Conservation (phyloP, 257 asterid genomes). For the Ocimum tenuiflorum region DNA sequence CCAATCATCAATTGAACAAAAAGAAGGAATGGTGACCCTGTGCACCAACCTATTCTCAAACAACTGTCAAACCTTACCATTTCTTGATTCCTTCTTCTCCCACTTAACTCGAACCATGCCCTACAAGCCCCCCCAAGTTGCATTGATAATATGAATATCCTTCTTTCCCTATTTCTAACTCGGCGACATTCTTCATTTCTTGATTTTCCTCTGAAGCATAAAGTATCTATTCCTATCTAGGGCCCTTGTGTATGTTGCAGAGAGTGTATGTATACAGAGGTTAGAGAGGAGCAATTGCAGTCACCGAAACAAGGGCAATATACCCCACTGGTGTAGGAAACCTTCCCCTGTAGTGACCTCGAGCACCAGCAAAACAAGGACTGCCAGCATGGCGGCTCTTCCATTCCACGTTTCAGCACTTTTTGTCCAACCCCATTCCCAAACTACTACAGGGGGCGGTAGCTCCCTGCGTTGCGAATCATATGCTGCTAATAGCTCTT, state of each 20-base stretch:
- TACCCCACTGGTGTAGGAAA: conserved; percentile 89
- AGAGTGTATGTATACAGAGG: conserved; percentile 13
- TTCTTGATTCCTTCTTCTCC: not conserved
- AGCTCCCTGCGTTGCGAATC: conserved; percentile 95
- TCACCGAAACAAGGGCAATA: conserved; percentile 63
- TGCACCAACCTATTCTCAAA: too few species aligned
- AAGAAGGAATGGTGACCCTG: not conserved
- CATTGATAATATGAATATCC: not conserved
- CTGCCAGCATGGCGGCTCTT: conserved; percentile 97
- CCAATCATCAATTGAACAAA: not conserved
- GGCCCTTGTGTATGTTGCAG: conserved; percentile 13
- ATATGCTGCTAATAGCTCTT: conserved; percentile 87
- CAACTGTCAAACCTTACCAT: not conserved
- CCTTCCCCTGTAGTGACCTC: conserved; percentile 97
- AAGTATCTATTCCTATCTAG: conserved; percentile 5
- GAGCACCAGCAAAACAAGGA: conserved; percentile 63
- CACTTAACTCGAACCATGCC: not conserved
- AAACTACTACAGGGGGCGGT: conserved; percentile 84
- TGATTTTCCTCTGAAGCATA: conserved; percentile 14
- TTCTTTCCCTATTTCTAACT: conserved; percentile 2
- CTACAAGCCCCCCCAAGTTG: not conserved
- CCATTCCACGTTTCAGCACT: conserved; percentile 99
- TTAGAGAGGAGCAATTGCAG: not conserved
- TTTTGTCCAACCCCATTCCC: conserved; percentile 99
- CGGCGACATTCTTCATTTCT: conserved; percentile 8